Base-by-base conservation (phyloP, 805 yeast species). In the Yarrowia deformans region DNA sequence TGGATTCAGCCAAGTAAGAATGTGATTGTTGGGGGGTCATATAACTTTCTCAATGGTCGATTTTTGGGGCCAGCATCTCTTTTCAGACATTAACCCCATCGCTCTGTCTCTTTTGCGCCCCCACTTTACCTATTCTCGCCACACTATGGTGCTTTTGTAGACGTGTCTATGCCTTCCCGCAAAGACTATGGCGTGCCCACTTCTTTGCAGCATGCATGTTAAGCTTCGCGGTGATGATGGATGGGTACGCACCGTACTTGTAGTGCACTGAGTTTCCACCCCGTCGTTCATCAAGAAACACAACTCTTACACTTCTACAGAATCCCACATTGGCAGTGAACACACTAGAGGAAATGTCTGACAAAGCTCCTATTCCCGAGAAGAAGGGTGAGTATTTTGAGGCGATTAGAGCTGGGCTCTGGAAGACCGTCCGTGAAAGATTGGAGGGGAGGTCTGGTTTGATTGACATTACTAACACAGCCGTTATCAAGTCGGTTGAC, bases 401-500 rank as follows among this genome's bases (percentile, higher is more conserved):
- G 35, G 16, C 10, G n/a, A 12, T 34, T 34, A 29, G 3, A 39
- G 29, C 14, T 10, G 29, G 29, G 29, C 29, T 23, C 4, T 23
- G 29, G 29, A 23, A 23, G 29, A 2, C 29, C 29, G 29, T 23
- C 4, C n/a, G 4, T 23, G 29, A 23, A 4, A 23, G 29, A 23
- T 23, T 23, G 29, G 29, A 23, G 29, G 29, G 29, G 29, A 2
- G 29, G 45, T 16, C 3, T 16, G 45, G 34, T 43, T 32, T 35
- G 45, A 23, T 37, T 48, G 14, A n/a, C 10, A 43, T 37, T 64
- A 54, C 68, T 63, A 63, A 63, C 68, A 67, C 34, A 73, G 76
- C 74, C 34, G 73, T 73, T 46, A 70, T 77, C 54, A 77, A 77
- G 70, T 74, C 79, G 40, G 79, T 73, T 7, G 79, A 77, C 58